A percentile compares a stretch with the other conserved stretches of the same genome.
phyloP scores from a whole-genome alignment of 768 basidiomycete species.

The Tephrocybe sp. region DNA sequence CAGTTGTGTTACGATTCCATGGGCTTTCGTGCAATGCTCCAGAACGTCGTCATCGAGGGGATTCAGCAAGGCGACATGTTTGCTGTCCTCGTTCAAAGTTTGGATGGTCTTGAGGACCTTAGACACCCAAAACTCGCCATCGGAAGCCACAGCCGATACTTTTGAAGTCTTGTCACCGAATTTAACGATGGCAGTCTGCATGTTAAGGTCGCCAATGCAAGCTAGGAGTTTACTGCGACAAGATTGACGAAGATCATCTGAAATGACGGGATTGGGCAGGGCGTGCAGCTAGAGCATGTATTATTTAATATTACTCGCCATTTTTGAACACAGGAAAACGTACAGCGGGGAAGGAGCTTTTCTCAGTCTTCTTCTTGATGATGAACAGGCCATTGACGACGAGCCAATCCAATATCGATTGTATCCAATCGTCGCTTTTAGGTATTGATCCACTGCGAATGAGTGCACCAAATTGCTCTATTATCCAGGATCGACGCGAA shows the following conservation, averaged over 20 bases:
- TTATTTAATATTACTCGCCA: constrained; percentile 1
- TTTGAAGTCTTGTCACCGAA: constrained; percentile 54
- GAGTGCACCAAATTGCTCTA: constrained; percentile 80
- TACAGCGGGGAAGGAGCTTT: constrained; percentile 58
- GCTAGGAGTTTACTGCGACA: constrained; percentile 71
- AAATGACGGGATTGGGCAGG: constrained; percentile 64
- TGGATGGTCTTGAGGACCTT: constrained; percentile 57
- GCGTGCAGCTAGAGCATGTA: constrained; percentile 48
- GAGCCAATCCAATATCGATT: constrained; percentile 76
- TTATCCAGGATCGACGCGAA: constrained; percentile 72
- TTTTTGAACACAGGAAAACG: constrained; percentile 22
- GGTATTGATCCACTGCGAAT: constrained; percentile 78
- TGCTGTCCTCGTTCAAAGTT: constrained; percentile 59
- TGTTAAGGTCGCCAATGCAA: constrained; percentile 71
- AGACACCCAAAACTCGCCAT: constrained; percentile 80
- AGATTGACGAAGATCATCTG: constrained; percentile 63
- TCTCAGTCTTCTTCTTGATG: constrained; percentile 69
- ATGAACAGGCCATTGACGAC: constrained; percentile 78
- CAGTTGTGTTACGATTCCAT: constrained; percentile 38
- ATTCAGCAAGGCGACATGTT: constrained; percentile 55
- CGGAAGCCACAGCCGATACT: constrained; percentile 57
- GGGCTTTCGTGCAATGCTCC: constrained; percentile 42
- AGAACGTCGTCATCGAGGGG: constrained; percentile 56
- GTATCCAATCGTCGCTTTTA: constrained; percentile 78
- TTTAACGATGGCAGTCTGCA: constrained; percentile 48